Evolutionary conservation across 345 rosid species (phyloP).

Genomic region (Sonneratia caseolaris): DNA sequence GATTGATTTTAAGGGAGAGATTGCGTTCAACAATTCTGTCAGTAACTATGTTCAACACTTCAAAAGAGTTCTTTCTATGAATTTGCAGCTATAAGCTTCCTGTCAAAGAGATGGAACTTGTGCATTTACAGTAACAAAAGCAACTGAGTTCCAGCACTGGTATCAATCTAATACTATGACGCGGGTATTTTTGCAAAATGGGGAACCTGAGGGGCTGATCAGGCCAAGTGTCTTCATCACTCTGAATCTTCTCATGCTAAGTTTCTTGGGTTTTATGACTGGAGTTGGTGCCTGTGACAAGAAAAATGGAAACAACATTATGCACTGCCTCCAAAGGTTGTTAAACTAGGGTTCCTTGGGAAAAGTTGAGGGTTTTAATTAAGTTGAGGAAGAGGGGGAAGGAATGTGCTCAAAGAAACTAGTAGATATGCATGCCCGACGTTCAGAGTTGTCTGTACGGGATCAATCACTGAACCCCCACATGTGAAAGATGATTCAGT

Average conservation of each 20-base stretch:
- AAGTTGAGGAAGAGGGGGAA: too few species aligned
- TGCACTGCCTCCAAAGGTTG: too few species aligned
- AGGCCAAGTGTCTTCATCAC: conserved; percentile 58
- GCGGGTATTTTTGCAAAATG: conserved; percentile 24
- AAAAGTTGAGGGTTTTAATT: too few species aligned
- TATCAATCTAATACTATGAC: conserved; percentile 1
- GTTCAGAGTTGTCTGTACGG: too few species aligned
- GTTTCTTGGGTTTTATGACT: too few species aligned
- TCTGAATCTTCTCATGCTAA: conserved; percentile 27
- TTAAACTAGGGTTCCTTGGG: too few species aligned
- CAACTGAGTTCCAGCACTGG: background rate
- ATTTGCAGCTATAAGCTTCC: background rate
- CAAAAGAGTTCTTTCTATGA: background rate
- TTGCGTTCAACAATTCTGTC: background rate
- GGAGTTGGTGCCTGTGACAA: too few species aligned
- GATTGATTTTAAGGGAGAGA: background rate
- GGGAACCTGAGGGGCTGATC: conserved; percentile 51
- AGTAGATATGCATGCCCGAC: too few species aligned
- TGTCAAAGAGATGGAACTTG: background rate
- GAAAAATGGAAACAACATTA: too few species aligned
- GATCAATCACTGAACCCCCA: background rate
- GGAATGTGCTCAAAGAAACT: too few species aligned
- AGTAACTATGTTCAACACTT: background rate
- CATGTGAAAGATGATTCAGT: too few species aligned
- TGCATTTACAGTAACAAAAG: background rate